Percentiles rank a stretch among this genome's conserved stretches.
Evolutionary conservation across 2,329 filamentous ascomycete species (phyloP).

Genomic region (Aspergillus transmontanensis): DNA sequence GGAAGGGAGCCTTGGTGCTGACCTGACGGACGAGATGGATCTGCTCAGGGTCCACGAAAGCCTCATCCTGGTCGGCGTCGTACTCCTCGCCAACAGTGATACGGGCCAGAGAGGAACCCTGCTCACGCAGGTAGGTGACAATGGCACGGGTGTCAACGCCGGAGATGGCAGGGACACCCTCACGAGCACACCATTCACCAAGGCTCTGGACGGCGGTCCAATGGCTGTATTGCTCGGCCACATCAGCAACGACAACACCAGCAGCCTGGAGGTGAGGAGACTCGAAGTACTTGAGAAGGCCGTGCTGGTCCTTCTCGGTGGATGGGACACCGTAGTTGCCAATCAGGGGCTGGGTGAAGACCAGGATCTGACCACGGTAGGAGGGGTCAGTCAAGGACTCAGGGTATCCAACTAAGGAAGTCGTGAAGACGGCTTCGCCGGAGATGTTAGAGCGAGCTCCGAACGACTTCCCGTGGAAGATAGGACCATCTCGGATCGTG

Average conservation of each 20-base stretch:
- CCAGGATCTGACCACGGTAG: slow-evolving; percentile 82
- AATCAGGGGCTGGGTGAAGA: slow-evolving; percentile 97
- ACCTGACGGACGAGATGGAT: slow-evolving; percentile 97
- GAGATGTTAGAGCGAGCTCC: slow-evolving; percentile 96
- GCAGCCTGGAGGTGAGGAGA: slow-evolving; percentile 96
- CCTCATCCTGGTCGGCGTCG: slow-evolving; percentile 96
- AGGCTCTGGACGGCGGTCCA: slow-evolving; percentile 98
- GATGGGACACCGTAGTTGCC: slow-evolving; percentile 98
- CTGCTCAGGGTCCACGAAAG: slow-evolving; percentile 90
- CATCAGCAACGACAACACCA: slow-evolving; percentile 93
- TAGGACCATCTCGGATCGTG: slow-evolving; percentile 92
- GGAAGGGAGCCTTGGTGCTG: slow-evolving; percentile 97
- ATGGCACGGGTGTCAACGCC: slow-evolving; percentile 97
- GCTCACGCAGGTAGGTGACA: slow-evolving; percentile 92
- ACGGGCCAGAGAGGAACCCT: slow-evolving; percentile 91
- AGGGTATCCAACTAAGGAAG: slow-evolving; percentile 94
- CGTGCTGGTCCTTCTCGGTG: slow-evolving; percentile 78
- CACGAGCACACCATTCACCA: slow-evolving; percentile 90
- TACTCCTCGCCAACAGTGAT: slow-evolving; percentile 97
- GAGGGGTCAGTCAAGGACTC: slow-evolving; percentile 77
- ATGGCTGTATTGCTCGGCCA: slow-evolving; percentile 91
- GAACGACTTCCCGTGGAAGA: slow-evolving; percentile 95
- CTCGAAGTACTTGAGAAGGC: slow-evolving; percentile 96
- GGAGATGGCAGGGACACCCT: slow-evolving; percentile 93
- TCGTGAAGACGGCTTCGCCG: slow-evolving; percentile 98